These are phyloP conservation scores for Mycena epipterygia DNA, from an alignment of 768 basidiomycete genomes.

Conservation along the genomic window DNA sequence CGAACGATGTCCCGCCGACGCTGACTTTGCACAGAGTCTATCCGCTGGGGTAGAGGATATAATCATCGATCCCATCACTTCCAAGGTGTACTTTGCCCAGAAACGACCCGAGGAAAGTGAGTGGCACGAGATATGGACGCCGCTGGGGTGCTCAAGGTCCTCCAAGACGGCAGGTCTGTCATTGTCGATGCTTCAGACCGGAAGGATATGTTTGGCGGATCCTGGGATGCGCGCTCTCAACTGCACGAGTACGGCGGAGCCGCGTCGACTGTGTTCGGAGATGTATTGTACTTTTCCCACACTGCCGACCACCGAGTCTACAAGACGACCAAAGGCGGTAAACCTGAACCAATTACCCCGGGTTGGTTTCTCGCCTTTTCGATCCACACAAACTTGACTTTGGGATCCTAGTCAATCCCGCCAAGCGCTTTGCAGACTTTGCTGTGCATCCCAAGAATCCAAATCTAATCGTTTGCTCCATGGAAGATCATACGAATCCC, in stretches of 20 bases:
- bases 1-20: neutral
- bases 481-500: conserved; percentile 15
- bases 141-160: no score
- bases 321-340: neutral
- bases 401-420: neutral
- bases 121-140: no score
- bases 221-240: conserved; percentile 16
- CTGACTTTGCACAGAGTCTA: neutral
- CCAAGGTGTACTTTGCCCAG: conserved; percentile 14
- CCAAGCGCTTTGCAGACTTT: conserved; percentile 11
- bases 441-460: conserved; percentile 7
- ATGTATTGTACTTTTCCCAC: conserved; percentile 16
- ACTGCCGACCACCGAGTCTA: conserved; percentile 3
- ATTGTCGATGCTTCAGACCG: neutral
- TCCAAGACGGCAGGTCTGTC: conserved; percentile 2
- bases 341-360: neutral
- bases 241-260: conserved; percentile 19
- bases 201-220: neutral
- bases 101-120: conserved; percentile 10
- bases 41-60: conserved; percentile 2
- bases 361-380: neutral
- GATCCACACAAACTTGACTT: neutral
- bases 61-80: conserved; percentile 1
- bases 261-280: neutral
- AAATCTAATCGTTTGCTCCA: conserved; percentile 7